phyloP scores from a whole-genome alignment of 2,329 filamentous ascomycete species.

The Colletotrichum godetiae region DNA sequence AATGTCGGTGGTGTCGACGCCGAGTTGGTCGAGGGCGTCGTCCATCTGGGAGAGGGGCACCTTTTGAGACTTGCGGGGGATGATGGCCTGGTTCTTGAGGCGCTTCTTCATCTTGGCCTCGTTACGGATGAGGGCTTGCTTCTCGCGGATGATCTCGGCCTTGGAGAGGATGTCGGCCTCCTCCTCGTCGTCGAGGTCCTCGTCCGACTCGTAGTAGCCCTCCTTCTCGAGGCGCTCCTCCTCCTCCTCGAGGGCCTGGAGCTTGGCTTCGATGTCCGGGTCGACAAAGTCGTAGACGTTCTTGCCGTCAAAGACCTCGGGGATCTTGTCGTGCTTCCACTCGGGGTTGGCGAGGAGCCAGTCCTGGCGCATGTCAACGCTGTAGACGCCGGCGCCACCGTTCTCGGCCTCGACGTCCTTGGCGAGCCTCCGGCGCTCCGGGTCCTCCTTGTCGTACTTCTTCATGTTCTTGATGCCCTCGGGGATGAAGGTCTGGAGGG shows the following conservation, averaged over 20 bases:
- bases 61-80: conserved; percentile 84
- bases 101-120: conserved; percentile 95
- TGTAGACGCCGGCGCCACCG: conserved; percentile 95
- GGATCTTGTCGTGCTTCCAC: conserved; percentile 97
- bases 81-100: conserved; percentile 95
- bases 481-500: conserved; percentile 87
- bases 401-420: conserved; percentile 92
- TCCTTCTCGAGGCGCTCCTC: conserved; percentile 92
- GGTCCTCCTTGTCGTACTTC: conserved; percentile 92
- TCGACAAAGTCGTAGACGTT: conserved; percentile 98
- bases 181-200: conserved; percentile 85
- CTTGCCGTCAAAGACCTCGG: conserved; percentile 93
- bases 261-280: conserved; percentile 93
- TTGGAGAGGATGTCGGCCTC: conserved; percentile 90
- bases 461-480: conserved; percentile 82
- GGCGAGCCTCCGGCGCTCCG: conserved; percentile 83
- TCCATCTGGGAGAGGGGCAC: conserved; percentile 91
- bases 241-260: conserved; percentile 92
- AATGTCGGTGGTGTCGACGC: conserved; percentile 83
- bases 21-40: conserved; percentile 84
- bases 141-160: conserved; percentile 95
- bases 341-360: conserved; percentile 89
- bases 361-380: conserved; percentile 88
- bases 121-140: conserved; percentile 91
- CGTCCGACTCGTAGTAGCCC: conserved; percentile 92